Evolutionary conservation across 768 basidiomycete genomes (phyloP).

Genomic region (Phylloporus rhodoxanthus): DNA sequence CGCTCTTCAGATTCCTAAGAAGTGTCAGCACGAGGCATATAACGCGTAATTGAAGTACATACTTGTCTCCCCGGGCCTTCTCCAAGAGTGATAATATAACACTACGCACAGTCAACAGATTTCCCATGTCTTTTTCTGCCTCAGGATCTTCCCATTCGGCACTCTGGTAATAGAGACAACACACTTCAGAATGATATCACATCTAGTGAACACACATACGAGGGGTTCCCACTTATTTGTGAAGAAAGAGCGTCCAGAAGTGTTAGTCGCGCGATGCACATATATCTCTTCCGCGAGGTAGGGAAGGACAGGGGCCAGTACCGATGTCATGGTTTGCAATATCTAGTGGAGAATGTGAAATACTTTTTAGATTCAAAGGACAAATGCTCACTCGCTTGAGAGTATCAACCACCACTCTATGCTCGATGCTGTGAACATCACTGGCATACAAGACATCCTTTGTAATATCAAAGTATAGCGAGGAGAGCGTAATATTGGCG

Average conservation of each 20-base stretch:
- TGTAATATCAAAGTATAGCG: conserved; percentile 86
- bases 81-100: conserved; percentile 67
- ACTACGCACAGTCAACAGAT: conserved; percentile 54
- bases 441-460: conserved; percentile 89
- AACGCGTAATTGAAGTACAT: conserved; percentile 13
- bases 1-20: conserved; percentile 63
- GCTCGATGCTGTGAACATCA: conserved; percentile 40
- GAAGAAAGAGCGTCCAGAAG: conserved; percentile 55
- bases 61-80: conserved; percentile 73
- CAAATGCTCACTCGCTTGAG: conserved; percentile 52
- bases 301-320: conserved; percentile 82
- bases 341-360: conserved; percentile 37
- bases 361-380: background rate
- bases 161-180: conserved; percentile 32
- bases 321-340: conserved; percentile 56
- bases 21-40: conserved; percentile 1
- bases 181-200: background rate
- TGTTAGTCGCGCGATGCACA: conserved; percentile 16
- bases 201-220: conserved; percentile 37
- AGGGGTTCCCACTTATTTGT: conserved; percentile 59
- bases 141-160: conserved; percentile 55
- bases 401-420: conserved; percentile 64
- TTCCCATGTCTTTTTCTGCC: conserved; percentile 58
- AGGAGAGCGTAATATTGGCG: conserved; percentile 77
- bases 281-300: conserved; percentile 89